A percentile compares a stretch with the other conserved stretches of the same genome.
These are phyloP conservation scores for Eucalyptus tenuipes DNA, from an alignment of 345 rosid genomes.

Conservation along the genomic window DNA sequence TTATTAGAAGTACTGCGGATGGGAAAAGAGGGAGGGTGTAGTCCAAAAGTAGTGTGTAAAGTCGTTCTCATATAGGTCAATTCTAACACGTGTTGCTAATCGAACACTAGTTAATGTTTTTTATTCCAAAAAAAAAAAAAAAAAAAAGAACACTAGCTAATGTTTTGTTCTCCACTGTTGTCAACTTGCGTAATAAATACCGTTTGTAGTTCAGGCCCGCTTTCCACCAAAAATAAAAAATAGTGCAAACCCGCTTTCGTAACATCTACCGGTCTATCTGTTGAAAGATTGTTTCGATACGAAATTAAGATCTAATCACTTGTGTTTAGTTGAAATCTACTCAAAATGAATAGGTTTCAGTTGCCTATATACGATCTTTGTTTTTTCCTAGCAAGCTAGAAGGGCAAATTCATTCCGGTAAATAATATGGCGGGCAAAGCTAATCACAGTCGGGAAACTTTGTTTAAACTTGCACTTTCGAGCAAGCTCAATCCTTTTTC, in stretches of 20 bases:
- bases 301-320: not conserved
- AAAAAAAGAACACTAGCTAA: not conserved
- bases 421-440: not conserved
- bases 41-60: not conserved
- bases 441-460: not conserved
- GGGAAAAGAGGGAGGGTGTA: not conserved
- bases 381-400: not conserved
- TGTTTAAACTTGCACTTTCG: not conserved
- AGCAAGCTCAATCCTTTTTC: not conserved
- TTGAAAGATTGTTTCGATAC: not conserved
- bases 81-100: not conserved
- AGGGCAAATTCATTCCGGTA: not conserved
- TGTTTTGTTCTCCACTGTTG: not conserved
- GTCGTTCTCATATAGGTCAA: not conserved
- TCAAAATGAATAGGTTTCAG: not conserved
- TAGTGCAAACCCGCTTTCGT: not conserved
- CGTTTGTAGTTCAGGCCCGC: not conserved
- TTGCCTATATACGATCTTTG: not conserved
- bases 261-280: rapidly evolving
- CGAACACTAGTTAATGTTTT: not conserved
- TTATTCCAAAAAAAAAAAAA: too few relatives aligned
- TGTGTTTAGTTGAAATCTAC: not conserved
- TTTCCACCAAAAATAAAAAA: not conserved
- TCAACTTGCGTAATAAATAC: not conserved
- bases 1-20: not conserved